These are phyloP conservation scores for Pseudocercospora musae DNA, from an alignment of 2,329 filamentous ascomycete species.

Conservation along the genomic window DNA sequence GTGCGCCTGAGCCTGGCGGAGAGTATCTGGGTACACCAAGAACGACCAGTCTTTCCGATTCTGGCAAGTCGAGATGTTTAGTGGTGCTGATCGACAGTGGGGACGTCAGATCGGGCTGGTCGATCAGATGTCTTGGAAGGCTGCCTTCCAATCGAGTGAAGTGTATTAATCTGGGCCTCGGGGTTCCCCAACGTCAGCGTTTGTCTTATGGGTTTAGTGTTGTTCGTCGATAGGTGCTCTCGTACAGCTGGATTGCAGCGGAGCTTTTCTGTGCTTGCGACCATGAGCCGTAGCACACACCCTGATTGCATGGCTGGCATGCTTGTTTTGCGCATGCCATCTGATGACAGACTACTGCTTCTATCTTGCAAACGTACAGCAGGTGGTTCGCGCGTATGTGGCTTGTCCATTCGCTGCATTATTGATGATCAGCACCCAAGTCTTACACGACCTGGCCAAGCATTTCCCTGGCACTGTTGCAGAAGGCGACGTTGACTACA, in stretches of 20 bases:
- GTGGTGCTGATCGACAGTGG: neutral
- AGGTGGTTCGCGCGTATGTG: neutral
- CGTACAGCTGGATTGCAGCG: neutral
- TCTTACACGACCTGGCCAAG: neutral
- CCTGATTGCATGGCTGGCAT: neutral
- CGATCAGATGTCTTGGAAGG: neutral
- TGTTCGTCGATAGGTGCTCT: constrained; percentile 1
- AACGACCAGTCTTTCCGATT: neutral
- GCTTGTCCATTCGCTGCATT: neutral
- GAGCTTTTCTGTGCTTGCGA: neutral
- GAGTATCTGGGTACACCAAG: neutral
- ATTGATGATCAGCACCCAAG: neutral
- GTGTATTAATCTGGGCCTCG: constrained; percentile 1
- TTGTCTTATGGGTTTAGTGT: neutral
- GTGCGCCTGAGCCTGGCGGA: neutral
- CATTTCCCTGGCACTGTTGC: neutral
- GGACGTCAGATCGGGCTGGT: neutral
- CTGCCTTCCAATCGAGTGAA: constrained; percentile 1
- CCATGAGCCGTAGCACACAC: neutral
- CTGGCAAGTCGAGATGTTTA: neutral
- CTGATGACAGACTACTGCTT: neutral
- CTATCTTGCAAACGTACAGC: neutral
- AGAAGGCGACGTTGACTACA: neutral
- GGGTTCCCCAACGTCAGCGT: neutral
- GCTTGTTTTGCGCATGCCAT: neutral